These are phyloP conservation scores for Colletotrichum noveboracense DNA, from an alignment of 2,329 filamentous ascomycete genomes.

Conservation along the genomic window DNA sequence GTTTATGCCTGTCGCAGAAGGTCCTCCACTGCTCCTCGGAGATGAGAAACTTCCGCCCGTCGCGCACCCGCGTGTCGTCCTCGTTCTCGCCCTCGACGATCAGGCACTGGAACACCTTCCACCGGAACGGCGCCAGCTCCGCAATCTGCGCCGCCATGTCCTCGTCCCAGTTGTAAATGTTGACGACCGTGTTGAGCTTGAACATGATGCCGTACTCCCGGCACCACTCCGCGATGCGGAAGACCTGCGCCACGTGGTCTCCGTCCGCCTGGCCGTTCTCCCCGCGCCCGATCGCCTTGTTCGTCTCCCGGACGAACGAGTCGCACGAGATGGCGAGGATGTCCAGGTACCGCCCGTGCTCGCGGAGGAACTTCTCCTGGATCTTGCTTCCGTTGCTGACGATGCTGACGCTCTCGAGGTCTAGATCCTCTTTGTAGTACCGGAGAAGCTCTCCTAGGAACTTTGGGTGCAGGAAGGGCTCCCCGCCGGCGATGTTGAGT, in stretches of 20 bases:
- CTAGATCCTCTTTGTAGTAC: constrained; percentile 53
- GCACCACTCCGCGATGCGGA: constrained; percentile 50
- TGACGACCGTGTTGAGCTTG: constrained; percentile 63
- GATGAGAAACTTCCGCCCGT: constrained; percentile 50
- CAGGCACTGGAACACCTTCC: constrained; percentile 63
- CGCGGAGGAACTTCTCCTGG: constrained; percentile 44
- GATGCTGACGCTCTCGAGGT: constrained; percentile 56
- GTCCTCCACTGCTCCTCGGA: constrained; percentile 48
- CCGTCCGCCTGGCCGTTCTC: constrained; percentile 30
- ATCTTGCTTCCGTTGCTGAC: constrained; percentile 59
- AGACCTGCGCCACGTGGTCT: constrained; percentile 49
- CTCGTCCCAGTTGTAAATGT: constrained; percentile 52
- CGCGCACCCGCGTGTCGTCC: constrained; percentile 38
- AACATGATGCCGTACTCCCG: constrained; percentile 53
- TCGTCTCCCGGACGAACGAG: constrained; percentile 55
- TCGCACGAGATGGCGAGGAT: constrained; percentile 62
- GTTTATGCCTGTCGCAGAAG: constrained; percentile 50
- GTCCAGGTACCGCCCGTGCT: constrained; percentile 51
- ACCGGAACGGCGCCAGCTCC: constrained; percentile 52
- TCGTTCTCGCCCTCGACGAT: constrained; percentile 59
- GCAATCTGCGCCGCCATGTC: constrained; percentile 48
- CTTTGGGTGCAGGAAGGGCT: constrained; percentile 55
- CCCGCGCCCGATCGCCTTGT: constrained; percentile 55
- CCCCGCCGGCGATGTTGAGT: constrained; percentile 60
- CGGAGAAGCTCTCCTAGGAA: constrained; percentile 46